Conservation (phyloP, 306 rosid species). For the Astragalus glycyphyllos region DNA sequence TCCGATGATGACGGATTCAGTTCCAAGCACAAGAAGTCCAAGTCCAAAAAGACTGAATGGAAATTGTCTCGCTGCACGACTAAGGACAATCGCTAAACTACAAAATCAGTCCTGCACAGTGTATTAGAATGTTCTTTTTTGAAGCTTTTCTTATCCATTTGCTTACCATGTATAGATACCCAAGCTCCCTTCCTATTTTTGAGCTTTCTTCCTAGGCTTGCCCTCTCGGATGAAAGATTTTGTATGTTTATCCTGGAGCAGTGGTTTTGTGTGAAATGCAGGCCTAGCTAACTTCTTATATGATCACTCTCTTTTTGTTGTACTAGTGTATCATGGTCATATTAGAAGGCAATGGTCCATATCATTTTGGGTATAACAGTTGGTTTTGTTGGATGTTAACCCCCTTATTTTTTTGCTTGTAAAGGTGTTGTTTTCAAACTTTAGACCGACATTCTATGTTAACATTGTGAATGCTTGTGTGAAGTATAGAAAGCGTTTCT, state of each 20-base stretch:
- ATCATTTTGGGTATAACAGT: neutral
- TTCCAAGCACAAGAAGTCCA: constrained; percentile 55
- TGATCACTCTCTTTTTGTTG: constrained; percentile 16
- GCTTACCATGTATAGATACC: constrained; percentile 27
- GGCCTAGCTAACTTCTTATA: neutral
- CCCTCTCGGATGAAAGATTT: neutral
- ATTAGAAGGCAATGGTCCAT: neutral
- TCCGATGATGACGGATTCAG: constrained; percentile 62
- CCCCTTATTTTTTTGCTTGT: constrained; percentile 2
- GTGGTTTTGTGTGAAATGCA: constrained; percentile 29
- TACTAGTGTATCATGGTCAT: constrained; percentile 18
- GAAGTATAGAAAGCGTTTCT: too few relatives aligned
- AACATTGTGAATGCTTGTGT: neutral
- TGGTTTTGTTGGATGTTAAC: constrained; percentile 8
- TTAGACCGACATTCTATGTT: constrained; percentile 1
- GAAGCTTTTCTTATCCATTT: constrained; percentile 20
- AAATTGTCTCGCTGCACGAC: constrained; percentile 42
- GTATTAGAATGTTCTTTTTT: constrained; percentile 1
- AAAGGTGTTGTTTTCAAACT: constrained; percentile 1
- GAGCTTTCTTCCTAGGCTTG: neutral
- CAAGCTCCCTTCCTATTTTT: constrained; percentile 15
- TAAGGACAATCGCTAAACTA: constrained; percentile 41
- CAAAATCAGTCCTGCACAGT: neutral
- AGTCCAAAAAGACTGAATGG: constrained; percentile 46
- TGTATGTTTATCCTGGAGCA: neutral